A percentile compares a stretch with the other conserved stretches of the same genome.
phyloP scores from a whole-genome alignment of 83 land plant genomes.

The Picea abies region DNA sequence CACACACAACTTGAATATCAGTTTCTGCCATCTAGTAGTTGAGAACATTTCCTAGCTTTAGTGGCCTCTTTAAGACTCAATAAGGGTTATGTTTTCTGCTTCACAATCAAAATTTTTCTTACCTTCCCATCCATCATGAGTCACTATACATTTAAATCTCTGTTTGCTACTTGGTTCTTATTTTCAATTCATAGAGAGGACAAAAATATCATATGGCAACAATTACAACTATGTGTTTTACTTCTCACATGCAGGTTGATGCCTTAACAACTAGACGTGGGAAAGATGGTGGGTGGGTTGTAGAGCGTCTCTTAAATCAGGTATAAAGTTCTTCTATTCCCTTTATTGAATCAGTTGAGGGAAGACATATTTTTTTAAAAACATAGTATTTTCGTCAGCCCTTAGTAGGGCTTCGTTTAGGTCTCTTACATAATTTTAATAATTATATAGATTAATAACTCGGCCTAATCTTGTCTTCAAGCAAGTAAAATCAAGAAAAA shows the following conservation, averaged over 20 bases:
- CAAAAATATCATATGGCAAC: neutral
- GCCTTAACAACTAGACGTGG: slow-evolving; percentile 94
- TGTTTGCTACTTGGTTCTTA: neutral
- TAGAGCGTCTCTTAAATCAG: slow-evolving; percentile 92
- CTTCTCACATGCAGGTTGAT: slow-evolving; percentile 65
- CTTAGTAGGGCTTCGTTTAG: too few relatives aligned
- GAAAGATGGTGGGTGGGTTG: slow-evolving; percentile 89
- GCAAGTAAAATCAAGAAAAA: neutral
- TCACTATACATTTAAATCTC: neutral
- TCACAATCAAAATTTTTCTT: neutral
- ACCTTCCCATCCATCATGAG: neutral
- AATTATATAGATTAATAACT: too few relatives aligned
- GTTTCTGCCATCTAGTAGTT: neutral
- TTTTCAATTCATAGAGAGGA: too few relatives aligned
- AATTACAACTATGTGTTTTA: neutral
- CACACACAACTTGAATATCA: neutral
- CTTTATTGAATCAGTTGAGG: neutral
- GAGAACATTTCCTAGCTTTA: neutral
- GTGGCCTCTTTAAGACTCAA: neutral
- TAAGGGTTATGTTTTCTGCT: neutral
- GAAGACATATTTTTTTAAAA: too few relatives aligned
- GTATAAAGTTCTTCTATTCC: slow-evolving; percentile 27
- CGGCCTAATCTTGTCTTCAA: neutral
- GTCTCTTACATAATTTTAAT: too few relatives aligned
- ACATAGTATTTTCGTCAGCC: too few relatives aligned